phyloP scores from a whole-genome alignment of 495 filamentous ascomycete genomes.

The Trichoderma gamsii region DNA sequence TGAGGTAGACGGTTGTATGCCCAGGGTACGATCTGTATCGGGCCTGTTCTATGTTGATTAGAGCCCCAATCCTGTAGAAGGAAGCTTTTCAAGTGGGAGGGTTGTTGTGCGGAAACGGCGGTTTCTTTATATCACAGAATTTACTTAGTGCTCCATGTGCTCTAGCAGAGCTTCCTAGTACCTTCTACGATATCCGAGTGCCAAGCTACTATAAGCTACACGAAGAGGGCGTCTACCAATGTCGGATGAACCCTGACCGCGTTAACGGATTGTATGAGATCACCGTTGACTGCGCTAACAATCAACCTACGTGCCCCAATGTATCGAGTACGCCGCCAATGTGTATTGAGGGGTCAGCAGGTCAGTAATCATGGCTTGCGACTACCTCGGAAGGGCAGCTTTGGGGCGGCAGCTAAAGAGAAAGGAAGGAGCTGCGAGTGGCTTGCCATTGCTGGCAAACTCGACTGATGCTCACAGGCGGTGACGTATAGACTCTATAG shows the following conservation, averaged over 20 bases:
- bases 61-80: no score
- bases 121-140: no score
- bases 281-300: not conserved
- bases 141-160: no score
- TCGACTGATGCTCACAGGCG: not conserved
- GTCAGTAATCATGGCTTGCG: not conserved
- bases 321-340: constrained; percentile 18
- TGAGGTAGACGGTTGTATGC: not conserved
- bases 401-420: not conserved
- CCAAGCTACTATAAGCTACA: not conserved
- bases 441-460: not conserved
- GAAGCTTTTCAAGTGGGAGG: no score
- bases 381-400: not conserved
- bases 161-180: no score
- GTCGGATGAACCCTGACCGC: not conserved
- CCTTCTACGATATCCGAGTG: no score
- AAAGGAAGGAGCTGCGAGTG: not conserved
- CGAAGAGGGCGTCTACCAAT: not conserved
- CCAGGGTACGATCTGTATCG: no score
- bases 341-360: not conserved
- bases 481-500: not conserved
- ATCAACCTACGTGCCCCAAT: not conserved
- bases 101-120: no score
- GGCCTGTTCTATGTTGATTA: no score
- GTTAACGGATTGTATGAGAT: not conserved